Evolutionary conservation across 768 basidiomycete genomes (phyloP), one percentile per base, ranked within the genome.

Genomic region (Lactarius pseudohatsudake): DNA sequence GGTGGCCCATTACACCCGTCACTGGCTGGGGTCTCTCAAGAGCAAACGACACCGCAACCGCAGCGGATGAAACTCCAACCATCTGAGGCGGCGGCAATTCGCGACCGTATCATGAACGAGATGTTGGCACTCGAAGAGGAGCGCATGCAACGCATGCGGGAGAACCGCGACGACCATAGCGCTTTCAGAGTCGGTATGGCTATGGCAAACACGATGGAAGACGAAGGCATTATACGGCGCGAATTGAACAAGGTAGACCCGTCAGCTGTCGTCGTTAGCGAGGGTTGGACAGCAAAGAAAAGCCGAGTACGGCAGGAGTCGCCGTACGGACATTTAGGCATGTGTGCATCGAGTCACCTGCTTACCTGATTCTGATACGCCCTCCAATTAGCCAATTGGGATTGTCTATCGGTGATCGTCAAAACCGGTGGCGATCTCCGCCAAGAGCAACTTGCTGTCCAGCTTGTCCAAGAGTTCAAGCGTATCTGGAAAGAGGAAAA

Each of bases 101-200:
- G 94, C 18, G 91, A 94, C 71, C 84, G 95, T 26, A 99, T 99
- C 68, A 99, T 99, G 97, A 87, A 91, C 71, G 97, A 99, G 81
- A 99, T 99, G 97, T 81, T 98, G 69, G 83, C 94, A 28, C 80
- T 99, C 32, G 97, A 99, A 77, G 96, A 98, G 75, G 94, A 98
- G 75, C 85, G 97, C 30, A 96, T 99, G 88, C 86, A 91, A 66
- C 85, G 95, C 22, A 98, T 96, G 96, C 82, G 84, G 65, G 87
- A 86, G 71, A 83, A 82, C 68, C 76, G 79, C 15, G 89, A 91
- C 69, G 85, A 84, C 58, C 89, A 91, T 66, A 81, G 86, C 26
- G 85, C 89, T 71, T 81, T 90, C 71, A 79, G 84, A 54, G 81
- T 82, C 45, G 68, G 70, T 9, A 59, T 65, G 30, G 45, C 61